Base-by-base conservation (phyloP, 2,329 filamentous ascomycete genomes). In the Claviceps fusiformis region DNA sequence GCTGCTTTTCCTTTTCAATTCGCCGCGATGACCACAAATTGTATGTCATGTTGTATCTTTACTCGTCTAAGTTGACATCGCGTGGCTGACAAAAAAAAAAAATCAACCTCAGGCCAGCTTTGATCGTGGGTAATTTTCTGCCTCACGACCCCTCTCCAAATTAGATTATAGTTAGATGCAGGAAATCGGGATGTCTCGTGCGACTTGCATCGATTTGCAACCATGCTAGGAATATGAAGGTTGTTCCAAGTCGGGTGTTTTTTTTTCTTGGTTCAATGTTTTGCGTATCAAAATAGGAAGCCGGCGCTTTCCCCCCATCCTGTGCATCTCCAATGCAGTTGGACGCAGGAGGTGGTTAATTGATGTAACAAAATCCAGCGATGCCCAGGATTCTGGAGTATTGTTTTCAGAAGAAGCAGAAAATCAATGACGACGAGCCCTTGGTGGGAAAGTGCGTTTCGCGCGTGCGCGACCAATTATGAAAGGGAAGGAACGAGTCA, bases 1-100 rank as follows among this genome's bases (percentile, higher is more conserved):
- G 93, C 69, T 97, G 92, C 69, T 98, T 98, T 71, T 97, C 92
- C 0, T 96, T 98, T 68, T 95, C 92, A 56, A 95, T 98, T 62
- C 83, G 90, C 63, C 83, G 92, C 65, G 93, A 98, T 72, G 88
- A 89, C 58, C 89, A 96, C 70, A 95, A 96, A 67, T 89, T 98
- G 93, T 96, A 74, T 79, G 91, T 69, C 46, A n/a, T 29, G 27
- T 29, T 7, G 5, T n/a, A 24, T 24, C 24, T 24, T 6, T 52
- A 41, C 31, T 48, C 15, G 17, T 48, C 19, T 53, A 13, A 9
- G 8, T 17, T 33, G 31, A 10, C 9, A 11, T 15, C 6, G 19
- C 13, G 43, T 19, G n/a, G 48, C 48, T 58, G 47, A 54, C 48
- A 19, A 58, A 56, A 13, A 19, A 13, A 19, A 24, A 24, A 24